Percentiles rank a stretch among this genome's conserved stretches.
Conservation (phyloP, 2,329 filamentous ascomycete species). For the Ampelomyces quisqualis region DNA sequence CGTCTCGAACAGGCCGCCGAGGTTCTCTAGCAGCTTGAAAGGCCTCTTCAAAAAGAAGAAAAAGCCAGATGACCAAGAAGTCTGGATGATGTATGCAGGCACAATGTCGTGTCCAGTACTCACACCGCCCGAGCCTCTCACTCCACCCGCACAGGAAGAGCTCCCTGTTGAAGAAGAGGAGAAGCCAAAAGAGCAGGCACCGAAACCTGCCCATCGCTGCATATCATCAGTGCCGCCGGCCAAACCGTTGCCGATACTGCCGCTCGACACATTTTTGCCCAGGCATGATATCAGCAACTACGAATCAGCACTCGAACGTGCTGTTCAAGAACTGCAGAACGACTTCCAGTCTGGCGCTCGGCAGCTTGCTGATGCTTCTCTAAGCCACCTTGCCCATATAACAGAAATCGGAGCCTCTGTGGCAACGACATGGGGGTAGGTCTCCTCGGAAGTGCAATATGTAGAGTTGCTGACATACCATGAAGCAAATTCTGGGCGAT, state of each 20-base stretch:
- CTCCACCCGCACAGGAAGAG: neutral
- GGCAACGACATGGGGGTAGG: constrained; percentile 28
- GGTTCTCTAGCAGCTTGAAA: neutral
- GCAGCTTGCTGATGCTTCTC: constrained; percentile 57
- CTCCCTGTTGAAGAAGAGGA: neutral
- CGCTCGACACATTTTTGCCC: constrained; percentile 1
- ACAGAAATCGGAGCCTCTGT: constrained; percentile 28
- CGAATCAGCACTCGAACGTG: constrained; percentile 5
- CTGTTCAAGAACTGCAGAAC: constrained; percentile 10
- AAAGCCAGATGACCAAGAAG: neutral
- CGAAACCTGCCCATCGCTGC: neutral
- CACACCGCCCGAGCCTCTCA: neutral
- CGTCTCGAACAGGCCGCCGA: neutral
- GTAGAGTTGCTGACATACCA: too few species aligned
- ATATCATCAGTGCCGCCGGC: neutral
- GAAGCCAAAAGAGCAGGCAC: neutral
- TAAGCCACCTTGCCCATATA: constrained; percentile 54
- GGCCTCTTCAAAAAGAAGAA: constrained; percentile 1
- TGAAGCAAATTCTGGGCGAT: constrained; percentile 59
- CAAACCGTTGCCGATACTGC: neutral
- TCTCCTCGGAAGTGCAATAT: too few species aligned
- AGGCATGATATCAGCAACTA: constrained; percentile 7
- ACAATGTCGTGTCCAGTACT: constrained; percentile 1
- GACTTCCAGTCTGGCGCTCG: constrained; percentile 54
- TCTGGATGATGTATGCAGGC: constrained; percentile 2